phyloP scores from a whole-genome alignment of 495 filamentous ascomycete species.

The Trichoderma erinaceum region DNA sequence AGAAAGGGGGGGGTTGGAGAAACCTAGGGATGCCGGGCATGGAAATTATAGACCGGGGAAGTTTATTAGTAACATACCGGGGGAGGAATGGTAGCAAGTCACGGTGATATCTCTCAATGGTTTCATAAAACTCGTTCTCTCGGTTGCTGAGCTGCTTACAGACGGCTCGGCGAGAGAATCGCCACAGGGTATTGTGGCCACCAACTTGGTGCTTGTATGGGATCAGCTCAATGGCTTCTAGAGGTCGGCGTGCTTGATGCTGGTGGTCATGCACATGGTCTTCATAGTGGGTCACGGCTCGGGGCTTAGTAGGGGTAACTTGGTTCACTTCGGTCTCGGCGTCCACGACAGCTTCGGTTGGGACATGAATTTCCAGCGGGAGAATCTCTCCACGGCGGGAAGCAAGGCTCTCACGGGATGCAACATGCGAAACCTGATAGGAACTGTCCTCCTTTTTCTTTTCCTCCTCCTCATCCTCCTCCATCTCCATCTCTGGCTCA shows the following conservation, averaged over 20 bases:
- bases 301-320: conserved; percentile 27
- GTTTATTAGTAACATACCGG: conserved; percentile 56
- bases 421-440: background rate
- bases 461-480: conserved; percentile 41
- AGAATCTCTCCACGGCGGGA: conserved; percentile 15
- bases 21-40: background rate
- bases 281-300: conserved; percentile 34
- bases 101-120: conserved; percentile 81
- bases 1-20: background rate
- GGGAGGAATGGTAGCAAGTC: conserved; percentile 86
- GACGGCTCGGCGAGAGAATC: conserved; percentile 88
- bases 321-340: conserved; percentile 32
- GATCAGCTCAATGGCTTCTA: conserved; percentile 91
- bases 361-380: conserved; percentile 27
- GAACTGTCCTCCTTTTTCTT: conserved; percentile 20
- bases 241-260: conserved; percentile 49
- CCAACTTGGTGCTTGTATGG: conserved; percentile 97
- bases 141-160: conserved; percentile 97
- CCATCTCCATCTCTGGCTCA: conserved; percentile 31
- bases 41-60: background rate
- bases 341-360: conserved; percentile 34
- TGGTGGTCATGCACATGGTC: conserved; percentile 44
- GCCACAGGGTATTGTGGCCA: conserved; percentile 91
- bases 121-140: conserved; percentile 98
- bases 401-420: conserved; percentile 19